Percentiles rank a stretch among this genome's conserved stretches.
These are phyloP conservation scores for Neoboletus brunneissimus DNA, from an alignment of 768 basidiomycete species.

Conservation along the genomic window DNA sequence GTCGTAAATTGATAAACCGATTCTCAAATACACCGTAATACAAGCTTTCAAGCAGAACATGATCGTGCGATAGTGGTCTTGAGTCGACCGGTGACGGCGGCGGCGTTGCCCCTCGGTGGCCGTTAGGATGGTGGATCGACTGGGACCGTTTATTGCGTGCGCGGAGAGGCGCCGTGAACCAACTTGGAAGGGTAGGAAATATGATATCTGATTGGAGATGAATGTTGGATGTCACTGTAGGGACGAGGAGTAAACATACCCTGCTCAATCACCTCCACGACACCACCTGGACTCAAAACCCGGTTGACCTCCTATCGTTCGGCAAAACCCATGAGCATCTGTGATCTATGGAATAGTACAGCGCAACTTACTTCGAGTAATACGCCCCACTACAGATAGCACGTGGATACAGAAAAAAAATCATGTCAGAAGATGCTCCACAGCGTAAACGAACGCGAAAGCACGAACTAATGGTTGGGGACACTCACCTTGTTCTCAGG, in stretches of 20 bases:
- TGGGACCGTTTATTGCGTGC: constrained; percentile 45
- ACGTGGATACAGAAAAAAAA: background rate
- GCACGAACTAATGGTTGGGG: background rate
- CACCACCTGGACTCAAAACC: constrained; percentile 65
- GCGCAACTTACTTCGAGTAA: constrained; percentile 54
- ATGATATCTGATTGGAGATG: constrained; percentile 51
- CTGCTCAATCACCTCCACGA: constrained; percentile 71
- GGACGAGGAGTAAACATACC: constrained; percentile 39
- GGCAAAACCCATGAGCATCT: constrained; percentile 5
- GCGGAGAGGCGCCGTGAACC: constrained; percentile 74
- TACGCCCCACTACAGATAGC: constrained; percentile 53
- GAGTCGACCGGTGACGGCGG: constrained; percentile 32
- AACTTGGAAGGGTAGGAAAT: constrained; percentile 72
- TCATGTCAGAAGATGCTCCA: constrained; percentile 1
- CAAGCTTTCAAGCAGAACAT: constrained; percentile 66
- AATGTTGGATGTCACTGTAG: background rate
- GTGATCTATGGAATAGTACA: background rate
- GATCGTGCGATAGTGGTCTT: constrained; percentile 53
- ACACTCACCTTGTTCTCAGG: constrained; percentile 67
- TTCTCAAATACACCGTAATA: constrained; percentile 65
- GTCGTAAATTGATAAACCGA: constrained; percentile 69
- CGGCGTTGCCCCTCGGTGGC: constrained; percentile 32
- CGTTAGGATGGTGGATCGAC: constrained; percentile 52
- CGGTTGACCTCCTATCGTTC: constrained; percentile 64
- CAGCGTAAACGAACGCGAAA: background rate